These are phyloP conservation scores for Apiospora saccharicola DNA, from an alignment of 2,329 filamentous ascomycete genomes.

Conservation along the genomic window DNA sequence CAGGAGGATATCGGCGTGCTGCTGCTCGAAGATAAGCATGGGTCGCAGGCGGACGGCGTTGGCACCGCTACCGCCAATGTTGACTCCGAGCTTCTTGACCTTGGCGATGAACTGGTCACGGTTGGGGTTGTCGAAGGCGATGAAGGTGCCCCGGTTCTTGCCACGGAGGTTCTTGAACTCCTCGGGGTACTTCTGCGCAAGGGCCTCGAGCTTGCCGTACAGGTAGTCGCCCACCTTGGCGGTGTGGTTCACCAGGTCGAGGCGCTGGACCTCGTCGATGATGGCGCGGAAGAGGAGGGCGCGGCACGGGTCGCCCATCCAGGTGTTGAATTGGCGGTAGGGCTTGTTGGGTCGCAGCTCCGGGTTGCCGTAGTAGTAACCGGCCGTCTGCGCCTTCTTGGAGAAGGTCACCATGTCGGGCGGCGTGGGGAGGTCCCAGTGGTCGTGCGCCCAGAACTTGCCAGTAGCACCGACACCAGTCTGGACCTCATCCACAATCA, in stretches of 20 bases:
- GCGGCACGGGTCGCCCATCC: conserved; percentile 92
- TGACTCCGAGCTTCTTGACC: conserved; percentile 83
- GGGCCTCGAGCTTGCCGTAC: conserved; percentile 70
- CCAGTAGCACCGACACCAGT: conserved; percentile 92
- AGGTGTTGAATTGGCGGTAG: conserved; percentile 96
- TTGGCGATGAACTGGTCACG: conserved; percentile 80
- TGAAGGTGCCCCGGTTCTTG: conserved; percentile 88
- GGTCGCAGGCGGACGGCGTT: conserved; percentile 81
- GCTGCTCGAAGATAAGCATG: conserved; percentile 92
- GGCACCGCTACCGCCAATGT: conserved; percentile 84
- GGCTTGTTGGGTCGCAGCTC: conserved; percentile 87
- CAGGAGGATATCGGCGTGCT: conserved; percentile 86
- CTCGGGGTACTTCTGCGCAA: conserved; percentile 75
- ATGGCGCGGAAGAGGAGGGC: conserved; percentile 88
- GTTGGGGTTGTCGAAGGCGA: conserved; percentile 86
- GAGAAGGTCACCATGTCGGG: conserved; percentile 95
- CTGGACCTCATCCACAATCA: conserved; percentile 95
- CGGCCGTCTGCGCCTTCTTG: conserved; percentile 94
- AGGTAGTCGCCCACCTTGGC: conserved; percentile 81
- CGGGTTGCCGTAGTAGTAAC: conserved; percentile 88
- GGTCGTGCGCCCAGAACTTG: conserved; percentile 96
- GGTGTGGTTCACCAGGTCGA: conserved; percentile 82
- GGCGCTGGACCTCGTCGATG: conserved; percentile 78
- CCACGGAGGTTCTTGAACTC: conserved; percentile 86
- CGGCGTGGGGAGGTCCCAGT: conserved; percentile 82